Conservation (phyloP, 495 filamentous ascomycete species). For the Hyaloscypha variabilis region DNA sequence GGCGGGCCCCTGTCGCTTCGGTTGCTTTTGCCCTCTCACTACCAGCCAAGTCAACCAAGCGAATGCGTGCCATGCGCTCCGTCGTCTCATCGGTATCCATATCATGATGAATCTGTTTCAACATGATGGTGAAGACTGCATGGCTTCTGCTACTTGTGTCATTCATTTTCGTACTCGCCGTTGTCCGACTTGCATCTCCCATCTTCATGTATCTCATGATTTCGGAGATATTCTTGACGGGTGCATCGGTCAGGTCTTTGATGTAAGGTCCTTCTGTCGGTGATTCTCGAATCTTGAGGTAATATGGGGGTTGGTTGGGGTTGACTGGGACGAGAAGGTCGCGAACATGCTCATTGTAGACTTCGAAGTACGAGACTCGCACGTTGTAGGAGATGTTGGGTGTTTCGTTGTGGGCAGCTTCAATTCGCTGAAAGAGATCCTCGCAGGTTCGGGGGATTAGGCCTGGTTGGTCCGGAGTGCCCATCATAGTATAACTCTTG, state of each 20-base stretch:
- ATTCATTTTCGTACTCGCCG: slow-evolving; percentile 99
- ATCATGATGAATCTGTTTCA: slow-evolving; percentile 96
- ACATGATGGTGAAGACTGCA: slow-evolving; percentile 95
- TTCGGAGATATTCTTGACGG: slow-evolving; percentile 79
- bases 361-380: slow-evolving; percentile 97
- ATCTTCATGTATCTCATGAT: slow-evolving; percentile 88
- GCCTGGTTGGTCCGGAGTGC: slow-evolving; percentile 80
- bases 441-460: slow-evolving; percentile 97
- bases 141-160: slow-evolving; percentile 94
- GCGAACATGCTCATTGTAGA: slow-evolving; percentile 99
- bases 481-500: slow-evolving; percentile 99
- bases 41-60: slow-evolving; percentile 93
- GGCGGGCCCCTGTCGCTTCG: slow-evolving; percentile 86
- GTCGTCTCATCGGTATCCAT: slow-evolving; percentile 94
- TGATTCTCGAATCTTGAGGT: slow-evolving; percentile 96
- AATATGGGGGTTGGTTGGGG: slow-evolving; percentile 73
- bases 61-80: slow-evolving; percentile 89
- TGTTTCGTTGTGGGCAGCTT: slow-evolving; percentile 64
- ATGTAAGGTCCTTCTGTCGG: slow-evolving; percentile 97
- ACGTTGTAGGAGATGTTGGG: slow-evolving; percentile 95
- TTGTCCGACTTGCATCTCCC: slow-evolving; percentile 85
- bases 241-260: slow-evolving; percentile 91
- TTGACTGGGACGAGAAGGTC: slow-evolving; percentile 83
- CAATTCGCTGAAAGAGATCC: slow-evolving; percentile 94
- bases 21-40: slow-evolving; percentile 95